Conservation (phyloP, 805 yeast species). For the Saccharomyces mikatae region DNA sequence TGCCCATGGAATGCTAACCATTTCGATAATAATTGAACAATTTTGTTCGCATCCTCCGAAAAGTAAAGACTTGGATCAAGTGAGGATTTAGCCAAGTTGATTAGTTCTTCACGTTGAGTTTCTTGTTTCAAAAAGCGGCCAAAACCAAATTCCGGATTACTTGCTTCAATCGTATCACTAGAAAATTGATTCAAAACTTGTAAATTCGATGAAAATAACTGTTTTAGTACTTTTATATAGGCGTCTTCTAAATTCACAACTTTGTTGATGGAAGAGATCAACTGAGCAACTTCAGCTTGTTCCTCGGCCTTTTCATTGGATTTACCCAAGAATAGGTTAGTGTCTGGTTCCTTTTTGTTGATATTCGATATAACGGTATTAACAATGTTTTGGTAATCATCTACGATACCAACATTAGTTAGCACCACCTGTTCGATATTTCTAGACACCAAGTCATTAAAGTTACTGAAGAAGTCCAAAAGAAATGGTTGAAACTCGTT, state of each 20-base stretch:
- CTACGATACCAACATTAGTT: conserved; percentile 36
- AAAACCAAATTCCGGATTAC: conserved; percentile 80
- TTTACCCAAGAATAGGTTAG: conserved; percentile 53
- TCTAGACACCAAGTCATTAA: conserved; percentile 38
- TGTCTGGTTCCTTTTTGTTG: conserved; percentile 46
- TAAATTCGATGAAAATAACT: conserved; percentile 48
- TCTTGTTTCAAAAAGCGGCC: conserved; percentile 61
- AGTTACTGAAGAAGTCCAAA: conserved; percentile 64
- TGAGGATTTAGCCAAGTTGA: conserved; percentile 39
- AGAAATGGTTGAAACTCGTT: conserved; percentile 60
- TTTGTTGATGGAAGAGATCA: conserved; percentile 30
- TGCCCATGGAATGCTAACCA: conserved; percentile 57
- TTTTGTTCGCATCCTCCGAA: conserved; percentile 37
- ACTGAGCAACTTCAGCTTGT: neutral
- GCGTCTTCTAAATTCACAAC: conserved; percentile 60
- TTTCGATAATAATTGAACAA: conserved; percentile 51
- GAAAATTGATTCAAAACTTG: conserved; percentile 53
- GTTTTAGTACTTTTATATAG: conserved; percentile 65
- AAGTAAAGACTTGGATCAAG: conserved; percentile 37
- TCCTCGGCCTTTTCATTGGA: conserved; percentile 3
- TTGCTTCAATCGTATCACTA: conserved; percentile 36
- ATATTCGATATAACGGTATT: conserved; percentile 35
- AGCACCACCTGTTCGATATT: conserved; percentile 47
- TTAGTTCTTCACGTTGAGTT: conserved; percentile 42
- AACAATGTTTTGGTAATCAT: conserved; percentile 41